phyloP scores from a whole-genome alignment of 2,329 filamentous ascomycete genomes.

The Sphaerulina populicola region DNA sequence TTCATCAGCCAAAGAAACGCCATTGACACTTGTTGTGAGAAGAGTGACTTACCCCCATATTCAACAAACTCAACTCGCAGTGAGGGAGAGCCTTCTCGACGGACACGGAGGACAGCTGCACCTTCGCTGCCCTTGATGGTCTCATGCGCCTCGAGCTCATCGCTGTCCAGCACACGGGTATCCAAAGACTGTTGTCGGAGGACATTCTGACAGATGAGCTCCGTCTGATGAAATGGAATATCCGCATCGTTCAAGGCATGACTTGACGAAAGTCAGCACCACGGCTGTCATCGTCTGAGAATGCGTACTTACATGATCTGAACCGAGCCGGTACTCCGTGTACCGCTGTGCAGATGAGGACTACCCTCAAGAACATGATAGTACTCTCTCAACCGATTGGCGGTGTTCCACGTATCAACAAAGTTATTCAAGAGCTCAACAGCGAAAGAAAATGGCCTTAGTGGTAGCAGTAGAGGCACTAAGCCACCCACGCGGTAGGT shows the following conservation, averaged over 20 bases:
- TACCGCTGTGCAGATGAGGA: constrained; percentile 32
- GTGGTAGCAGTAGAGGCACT: constrained; percentile 68
- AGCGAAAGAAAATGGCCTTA: constrained; percentile 58
- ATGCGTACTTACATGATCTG: constrained; percentile 48
- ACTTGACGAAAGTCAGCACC: not conserved
- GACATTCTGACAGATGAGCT: constrained; percentile 54
- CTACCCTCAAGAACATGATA: constrained; percentile 46
- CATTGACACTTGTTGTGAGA: not conserved
- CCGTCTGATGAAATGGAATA: constrained; percentile 66
- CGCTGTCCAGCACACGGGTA: constrained; percentile 21
- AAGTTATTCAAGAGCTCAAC: constrained; percentile 56
- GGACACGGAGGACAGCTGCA: constrained; percentile 20
- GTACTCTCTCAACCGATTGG: constrained; percentile 55
- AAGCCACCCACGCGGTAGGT: constrained; percentile 72
- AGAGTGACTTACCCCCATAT: constrained; percentile 35
- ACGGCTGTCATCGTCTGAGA: not conserved
- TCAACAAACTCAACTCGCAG: constrained; percentile 39
- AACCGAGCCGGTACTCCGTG: constrained; percentile 41
- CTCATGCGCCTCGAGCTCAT: constrained; percentile 24
- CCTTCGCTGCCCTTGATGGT: constrained; percentile 30
- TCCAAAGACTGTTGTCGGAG: constrained; percentile 42
- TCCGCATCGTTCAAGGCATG: constrained; percentile 76
- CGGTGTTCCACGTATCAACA: constrained; percentile 74
- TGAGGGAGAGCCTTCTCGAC: constrained; percentile 22
- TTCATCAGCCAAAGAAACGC: not conserved